Evolutionary conservation across 108 stramenopile genomes (phyloP), one percentile per base, ranked within the genome.

Genomic region (Fragilariopsis cylindrus): DNA sequence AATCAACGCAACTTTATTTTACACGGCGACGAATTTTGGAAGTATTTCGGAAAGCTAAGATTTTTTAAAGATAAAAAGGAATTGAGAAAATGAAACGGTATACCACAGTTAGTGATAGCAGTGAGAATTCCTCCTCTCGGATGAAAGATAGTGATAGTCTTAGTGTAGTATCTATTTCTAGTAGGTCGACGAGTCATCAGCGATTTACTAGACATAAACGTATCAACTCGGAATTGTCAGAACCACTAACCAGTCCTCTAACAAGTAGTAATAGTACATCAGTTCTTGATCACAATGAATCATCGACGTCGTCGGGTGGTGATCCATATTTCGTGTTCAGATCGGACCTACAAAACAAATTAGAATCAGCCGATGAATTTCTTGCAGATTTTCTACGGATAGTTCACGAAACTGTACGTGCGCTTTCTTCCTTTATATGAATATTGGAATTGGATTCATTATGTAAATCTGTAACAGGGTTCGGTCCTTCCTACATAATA

Each of bases 301-400:
- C 52, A 9, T 55, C 70, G 43, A 70, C 70, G 7, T 45, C 50
- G 21, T 15, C 3, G 5, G 66, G 62, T n/a, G 65, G 71, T 40
- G 92, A 91, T 75, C 92, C 92, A 12, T 93, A 88, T 76, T 88
- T 87, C 73, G 86, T 91, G 15, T 93, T 93, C 73, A 87, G 88
- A 70, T 81, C 70, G 8, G 92, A 93, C 71, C 76, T 93, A 58
- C 63, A 80, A n/a, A 56, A 69, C 16, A 88, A 91, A 65, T 66
- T 93, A 44, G 82, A 84, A 13, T 45, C 79, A 12, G 90, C 88
- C 54, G 86, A 90, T 48, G 88, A 85, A 18, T 65, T 71, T 4
- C 65, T 93, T 64, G 75, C 84, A 5, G 82, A 71, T 19, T 93
- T 86, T 65, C 48, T 88, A 2, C 67, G 84, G 8, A 66, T 90